phyloP scores from a whole-genome alignment of 179 eudicot genomes.

The Dionaea muscipula region DNA sequence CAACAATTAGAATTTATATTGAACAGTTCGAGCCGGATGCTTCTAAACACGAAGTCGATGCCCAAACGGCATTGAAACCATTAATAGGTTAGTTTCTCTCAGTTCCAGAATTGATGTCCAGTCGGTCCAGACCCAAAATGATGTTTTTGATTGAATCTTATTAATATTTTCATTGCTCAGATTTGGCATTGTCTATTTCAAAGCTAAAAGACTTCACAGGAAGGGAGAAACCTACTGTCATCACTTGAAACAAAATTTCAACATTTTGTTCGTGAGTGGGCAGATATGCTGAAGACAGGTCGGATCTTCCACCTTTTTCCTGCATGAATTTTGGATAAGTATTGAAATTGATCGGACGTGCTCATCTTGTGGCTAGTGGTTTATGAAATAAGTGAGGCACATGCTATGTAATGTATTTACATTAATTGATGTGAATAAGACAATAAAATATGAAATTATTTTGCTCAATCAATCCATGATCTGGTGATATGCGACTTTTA shows the following conservation, averaged over 20 bases:
- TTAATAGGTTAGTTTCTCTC: constrained; percentile 52
- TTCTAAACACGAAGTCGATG: constrained; percentile 79
- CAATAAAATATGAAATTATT: background rate
- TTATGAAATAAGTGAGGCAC: background rate
- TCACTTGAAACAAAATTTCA: constrained; percentile 39
- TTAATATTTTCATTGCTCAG: constrained; percentile 23
- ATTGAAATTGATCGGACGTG: background rate
- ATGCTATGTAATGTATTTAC: background rate
- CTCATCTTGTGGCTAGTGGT: background rate
- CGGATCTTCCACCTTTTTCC: background rate
- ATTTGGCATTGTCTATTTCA: constrained; percentile 67
- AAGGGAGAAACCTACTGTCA: constrained; percentile 89
- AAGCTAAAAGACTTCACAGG: constrained; percentile 91
- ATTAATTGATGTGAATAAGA: background rate
- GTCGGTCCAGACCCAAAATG: background rate
- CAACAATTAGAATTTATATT: constrained; percentile 78
- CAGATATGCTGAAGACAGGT: background rate
- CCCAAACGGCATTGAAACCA: constrained; percentile 79
- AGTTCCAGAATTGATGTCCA: constrained; percentile 4
- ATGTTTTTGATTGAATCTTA: constrained; percentile 12
- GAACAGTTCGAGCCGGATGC: constrained; percentile 87
- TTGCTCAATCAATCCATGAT: background rate
- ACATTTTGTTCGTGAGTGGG: background rate
- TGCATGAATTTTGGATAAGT: background rate
- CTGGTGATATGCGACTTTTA: too few species aligned